Base-by-base conservation (phyloP, 768 basidiomycete species). In the Suillus americanus region DNA sequence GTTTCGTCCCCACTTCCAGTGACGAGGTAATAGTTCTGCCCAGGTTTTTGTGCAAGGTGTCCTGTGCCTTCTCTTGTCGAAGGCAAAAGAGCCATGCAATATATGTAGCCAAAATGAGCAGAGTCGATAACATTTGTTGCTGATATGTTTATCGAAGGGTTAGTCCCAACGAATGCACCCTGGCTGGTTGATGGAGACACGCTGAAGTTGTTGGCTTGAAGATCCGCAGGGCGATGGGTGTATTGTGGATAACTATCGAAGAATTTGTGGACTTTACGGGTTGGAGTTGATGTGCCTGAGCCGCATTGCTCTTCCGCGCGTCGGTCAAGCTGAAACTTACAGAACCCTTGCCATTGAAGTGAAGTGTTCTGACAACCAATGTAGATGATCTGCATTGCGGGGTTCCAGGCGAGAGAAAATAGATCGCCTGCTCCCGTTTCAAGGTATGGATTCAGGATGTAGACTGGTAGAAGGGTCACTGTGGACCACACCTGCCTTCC, bases 71-170 rank as follows among this genome's bases (percentile, higher is more conserved):
- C 78, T 54, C 75, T 73, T n/a, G 73, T 75, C 18, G 77, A 79
- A 25, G 80, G 79, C 13, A 83, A 69, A 18, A 86, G 74, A 16
- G 81, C 77, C 87, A 95, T 88, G 69, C 91, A 94, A 73, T 97
- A 96, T 14, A 98, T 84, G 72, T 99, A 99, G 10, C 97, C 97
- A 73, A 88, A 96, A 75, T 99, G 97, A 3, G 95, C 97, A 1
- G 93, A 92, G 68, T 92, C 89, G 33, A 95, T 81, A 37, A 95
- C 89, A 68, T 94, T 92, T 62, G 78, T 79, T 14, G 85, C 79
- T 1, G 88, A 85, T 25, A 97, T 87, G 60, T 81, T 76, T 35
- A 92, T 72, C 8, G 71, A 53, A 37, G 69, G 67, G n/a, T 68
- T 50, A 13, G 65, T 73, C 65, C 54, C 62, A 48, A 53, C 67